phyloP scores from a whole-genome alignment of 768 basidiomycete genomes.

The Boletus sp. region DNA sequence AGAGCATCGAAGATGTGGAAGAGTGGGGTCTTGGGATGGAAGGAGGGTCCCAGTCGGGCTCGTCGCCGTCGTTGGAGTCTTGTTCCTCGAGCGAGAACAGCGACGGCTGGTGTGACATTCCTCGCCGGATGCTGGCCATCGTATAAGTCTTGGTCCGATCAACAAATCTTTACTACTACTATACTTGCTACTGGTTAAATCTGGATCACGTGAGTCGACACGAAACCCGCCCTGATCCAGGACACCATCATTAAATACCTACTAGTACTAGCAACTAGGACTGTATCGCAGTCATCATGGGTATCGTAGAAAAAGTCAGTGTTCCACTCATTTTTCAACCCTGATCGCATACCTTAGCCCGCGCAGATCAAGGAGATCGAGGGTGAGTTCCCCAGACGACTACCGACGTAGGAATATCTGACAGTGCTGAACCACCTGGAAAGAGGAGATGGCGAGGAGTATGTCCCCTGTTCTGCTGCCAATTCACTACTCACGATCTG shows the following conservation, averaged over 20 bases:
- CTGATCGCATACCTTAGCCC: slow-evolving; percentile 4
- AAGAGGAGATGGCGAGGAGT: slow-evolving; percentile 99
- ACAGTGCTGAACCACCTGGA: slow-evolving; percentile 2
- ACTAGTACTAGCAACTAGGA: neutral
- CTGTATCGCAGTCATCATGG: slow-evolving; percentile 57
- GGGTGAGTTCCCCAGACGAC: slow-evolving; percentile 51
- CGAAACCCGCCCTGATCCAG: neutral
- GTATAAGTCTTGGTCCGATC: neutral
- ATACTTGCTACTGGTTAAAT: neutral
- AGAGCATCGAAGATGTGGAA: slow-evolving; percentile 20
- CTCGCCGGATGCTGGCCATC: slow-evolving; percentile 26
- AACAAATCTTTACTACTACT: neutral
- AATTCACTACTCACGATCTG: neutral
- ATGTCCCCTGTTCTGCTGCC: slow-evolving; percentile 35
- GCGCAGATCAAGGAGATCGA: slow-evolving; percentile 91
- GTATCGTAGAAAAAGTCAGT: slow-evolving; percentile 86
- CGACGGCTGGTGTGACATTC: slow-evolving; percentile 53
- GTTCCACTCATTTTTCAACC: neutral
- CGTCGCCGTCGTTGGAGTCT: slow-evolving; percentile 44
- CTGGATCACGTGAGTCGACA: slow-evolving; percentile 8
- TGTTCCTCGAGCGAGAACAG: slow-evolving; percentile 64
- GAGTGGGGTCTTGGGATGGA: slow-evolving; percentile 27
- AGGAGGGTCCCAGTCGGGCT: slow-evolving; percentile 43
- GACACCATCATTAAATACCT: neutral
- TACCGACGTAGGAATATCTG: slow-evolving; percentile 3